Percentiles rank a stretch among this genome's conserved stretches.
Conservation (phyloP, 2,329 filamentous ascomycete species). For the Aspergillus thermomutatus region DNA sequence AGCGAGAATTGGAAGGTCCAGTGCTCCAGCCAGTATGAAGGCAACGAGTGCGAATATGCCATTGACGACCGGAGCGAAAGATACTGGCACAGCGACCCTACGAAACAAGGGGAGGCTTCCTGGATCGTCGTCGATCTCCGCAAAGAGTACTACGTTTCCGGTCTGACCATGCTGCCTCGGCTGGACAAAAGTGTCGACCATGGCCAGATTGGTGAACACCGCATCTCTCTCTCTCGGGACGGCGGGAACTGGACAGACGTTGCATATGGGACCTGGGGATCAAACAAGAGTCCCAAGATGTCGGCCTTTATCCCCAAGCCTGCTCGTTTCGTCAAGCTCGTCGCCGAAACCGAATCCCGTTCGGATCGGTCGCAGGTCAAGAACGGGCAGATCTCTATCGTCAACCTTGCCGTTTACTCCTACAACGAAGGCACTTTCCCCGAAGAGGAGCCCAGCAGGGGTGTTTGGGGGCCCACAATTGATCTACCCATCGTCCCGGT, state of each 20-base stretch:
- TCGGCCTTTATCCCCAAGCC: conserved; percentile 13
- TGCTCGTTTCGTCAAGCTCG: conserved; percentile 12
- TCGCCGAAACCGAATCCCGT: background rate
- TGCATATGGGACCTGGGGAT: conserved; percentile 20
- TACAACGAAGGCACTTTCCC: conserved; percentile 9
- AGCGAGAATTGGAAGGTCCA: background rate
- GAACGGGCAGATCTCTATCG: background rate
- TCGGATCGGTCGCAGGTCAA: background rate
- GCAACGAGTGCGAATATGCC: conserved; percentile 9
- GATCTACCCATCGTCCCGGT: conserved; percentile 26
- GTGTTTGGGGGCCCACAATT: conserved; percentile 25
- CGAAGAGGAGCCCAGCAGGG: conserved; percentile 11
- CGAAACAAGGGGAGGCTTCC: background rate
- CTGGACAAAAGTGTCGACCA: background rate
- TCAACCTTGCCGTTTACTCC: conserved; percentile 1
- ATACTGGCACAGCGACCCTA: conserved; percentile 13
- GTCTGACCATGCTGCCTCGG: conserved; percentile 15
- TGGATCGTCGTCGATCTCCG: conserved; percentile 12
- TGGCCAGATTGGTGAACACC: conserved; percentile 16
- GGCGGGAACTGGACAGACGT: conserved; percentile 11
- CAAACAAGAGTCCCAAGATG: conserved; percentile 16
- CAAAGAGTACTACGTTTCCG: conserved; percentile 9
- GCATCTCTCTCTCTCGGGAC: conserved; percentile 3
- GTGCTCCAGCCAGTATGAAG: conserved; percentile 2
- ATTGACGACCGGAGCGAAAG: conserved; percentile 11